Conservation (phyloP, 2,329 filamentous ascomycete genomes). For the Rutstroemia sp. region DNA sequence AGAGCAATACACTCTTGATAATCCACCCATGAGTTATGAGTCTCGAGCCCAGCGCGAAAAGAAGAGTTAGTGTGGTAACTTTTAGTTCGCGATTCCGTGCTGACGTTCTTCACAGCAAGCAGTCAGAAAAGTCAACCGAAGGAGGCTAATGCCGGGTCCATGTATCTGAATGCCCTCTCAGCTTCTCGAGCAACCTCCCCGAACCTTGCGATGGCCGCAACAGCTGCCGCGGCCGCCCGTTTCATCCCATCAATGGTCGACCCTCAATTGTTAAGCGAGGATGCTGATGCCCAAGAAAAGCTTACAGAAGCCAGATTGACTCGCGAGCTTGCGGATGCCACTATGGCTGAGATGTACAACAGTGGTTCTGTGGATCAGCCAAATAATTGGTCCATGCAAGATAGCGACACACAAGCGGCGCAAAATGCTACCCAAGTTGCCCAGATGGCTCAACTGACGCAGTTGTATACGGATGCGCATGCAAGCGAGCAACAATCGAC, state of each 20-base stretch:
- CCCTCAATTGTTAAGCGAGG: constrained; percentile 27
- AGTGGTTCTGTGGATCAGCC: constrained; percentile 15
- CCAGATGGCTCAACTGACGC: constrained; percentile 13
- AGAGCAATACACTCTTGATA: constrained; percentile 52
- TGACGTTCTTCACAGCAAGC: constrained; percentile 1
- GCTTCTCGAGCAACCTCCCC: constrained; percentile 23
- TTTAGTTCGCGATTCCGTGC: background rate
- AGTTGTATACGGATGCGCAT: constrained; percentile 18
- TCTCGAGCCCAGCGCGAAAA: constrained; percentile 30
- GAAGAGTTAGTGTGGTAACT: constrained; percentile 30
- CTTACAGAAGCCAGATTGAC: constrained; percentile 17
- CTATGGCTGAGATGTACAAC: constrained; percentile 17
- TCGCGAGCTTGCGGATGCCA: constrained; percentile 20
- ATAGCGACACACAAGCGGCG: constrained; percentile 7
- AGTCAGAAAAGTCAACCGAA: background rate
- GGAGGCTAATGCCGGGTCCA: background rate
- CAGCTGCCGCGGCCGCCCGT: constrained; percentile 22
- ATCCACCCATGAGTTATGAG: constrained; percentile 46
- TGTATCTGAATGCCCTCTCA: background rate
- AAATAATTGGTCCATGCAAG: constrained; percentile 25
- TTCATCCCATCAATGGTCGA: constrained; percentile 30
- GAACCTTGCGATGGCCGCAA: constrained; percentile 25
- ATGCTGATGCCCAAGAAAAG: constrained; percentile 15
- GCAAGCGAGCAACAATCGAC: constrained; percentile 10
- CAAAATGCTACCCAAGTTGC: constrained; percentile 3